Evolutionary conservation across 495 filamentous ascomycete species (phyloP), one percentile per base, ranked within the genome.

Genomic region (Penicillium silybi): DNA sequence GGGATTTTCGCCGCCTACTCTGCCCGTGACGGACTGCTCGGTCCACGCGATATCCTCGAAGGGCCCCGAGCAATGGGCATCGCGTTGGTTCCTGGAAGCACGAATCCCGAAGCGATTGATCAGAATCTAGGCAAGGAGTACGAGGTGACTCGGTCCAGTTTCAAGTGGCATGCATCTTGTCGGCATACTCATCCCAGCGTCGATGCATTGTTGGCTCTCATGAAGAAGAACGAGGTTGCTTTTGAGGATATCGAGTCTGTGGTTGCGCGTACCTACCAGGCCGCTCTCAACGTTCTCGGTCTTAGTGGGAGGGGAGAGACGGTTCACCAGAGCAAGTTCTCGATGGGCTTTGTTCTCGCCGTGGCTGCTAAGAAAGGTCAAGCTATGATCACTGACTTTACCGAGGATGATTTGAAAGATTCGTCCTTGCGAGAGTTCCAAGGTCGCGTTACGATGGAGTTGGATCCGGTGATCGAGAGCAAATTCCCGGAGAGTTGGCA

Each of bases 131-230:
- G 68, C 0, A 41, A 16, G 13, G 54, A 67, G 1, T 71, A 51
- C 39, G 53, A 63, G 0, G 48, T 71, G 17, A n/a, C 64, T 23
- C 44, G 54, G 1, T 67, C 64, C 8, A 71, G 68, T 37, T 71
- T 71, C 41, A 71, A 71, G 37, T 71, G 68, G 68, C 68, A 71
- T 48, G 68, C 68, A 4, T 67, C 64, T 2, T 71, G 68, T 50
- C 58, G 68, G 11, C 68, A 71, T 45, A 71, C 68, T 4, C 68
- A 71, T 40, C 68, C 68, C 15, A 67, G 64, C 25, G 68, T 65
- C 2, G 68, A 71, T 46, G 66, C 66, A 32, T 43, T 71, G 41
- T 41, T 71, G 20, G 61, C 40, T 16, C 44, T 71, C 4, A 67
- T 71, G 66, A 5, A 53, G 15, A 65, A 67, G 38, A 53, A 71